Evolutionary conservation across 768 basidiomycete species (phyloP).

Genomic region (Dioszegia crocea): DNA sequence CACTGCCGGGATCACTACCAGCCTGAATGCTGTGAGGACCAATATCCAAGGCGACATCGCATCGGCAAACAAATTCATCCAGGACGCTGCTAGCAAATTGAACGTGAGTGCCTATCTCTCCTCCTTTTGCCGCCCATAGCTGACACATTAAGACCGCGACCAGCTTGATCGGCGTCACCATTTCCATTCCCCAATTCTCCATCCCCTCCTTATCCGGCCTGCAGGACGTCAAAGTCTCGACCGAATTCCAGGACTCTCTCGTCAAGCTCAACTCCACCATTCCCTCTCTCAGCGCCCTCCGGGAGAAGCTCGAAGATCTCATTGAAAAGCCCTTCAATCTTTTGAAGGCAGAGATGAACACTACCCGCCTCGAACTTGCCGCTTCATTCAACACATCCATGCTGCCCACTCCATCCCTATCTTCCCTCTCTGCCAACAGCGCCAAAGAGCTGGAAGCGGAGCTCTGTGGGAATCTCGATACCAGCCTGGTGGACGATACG

Average conservation of each 20-base stretch:
- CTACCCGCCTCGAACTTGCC: constrained; percentile 69
- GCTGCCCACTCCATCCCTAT: constrained; percentile 64
- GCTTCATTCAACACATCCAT: constrained; percentile 61
- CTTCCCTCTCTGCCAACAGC: constrained; percentile 22
- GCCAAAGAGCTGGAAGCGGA: constrained; percentile 24
- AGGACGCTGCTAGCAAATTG: constrained; percentile 61
- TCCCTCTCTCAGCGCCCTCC: constrained; percentile 72
- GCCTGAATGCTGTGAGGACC: constrained; percentile 61
- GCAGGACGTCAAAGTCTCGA: constrained; percentile 73
- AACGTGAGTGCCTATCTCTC: constrained; percentile 58
- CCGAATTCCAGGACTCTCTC: constrained; percentile 68
- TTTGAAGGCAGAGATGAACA: constrained; percentile 82
- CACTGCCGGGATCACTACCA: constrained; percentile 62
- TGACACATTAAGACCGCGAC: constrained; percentile 55
- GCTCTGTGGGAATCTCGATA: constrained; percentile 75
- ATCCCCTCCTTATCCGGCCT: constrained; percentile 71
- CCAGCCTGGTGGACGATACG: constrained; percentile 78
- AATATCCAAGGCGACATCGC: constrained; percentile 68
- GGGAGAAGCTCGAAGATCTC: constrained; percentile 62
- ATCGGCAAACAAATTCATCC: constrained; percentile 65
- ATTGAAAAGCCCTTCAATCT: constrained; percentile 71
- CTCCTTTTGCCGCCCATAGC: not conserved
- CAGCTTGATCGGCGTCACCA: constrained; percentile 57
- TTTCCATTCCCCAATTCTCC: constrained; percentile 63
- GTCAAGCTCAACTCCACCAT: constrained; percentile 72